Conservation (phyloP, 768 basidiomycete species). For the Russula sp. region DNA sequence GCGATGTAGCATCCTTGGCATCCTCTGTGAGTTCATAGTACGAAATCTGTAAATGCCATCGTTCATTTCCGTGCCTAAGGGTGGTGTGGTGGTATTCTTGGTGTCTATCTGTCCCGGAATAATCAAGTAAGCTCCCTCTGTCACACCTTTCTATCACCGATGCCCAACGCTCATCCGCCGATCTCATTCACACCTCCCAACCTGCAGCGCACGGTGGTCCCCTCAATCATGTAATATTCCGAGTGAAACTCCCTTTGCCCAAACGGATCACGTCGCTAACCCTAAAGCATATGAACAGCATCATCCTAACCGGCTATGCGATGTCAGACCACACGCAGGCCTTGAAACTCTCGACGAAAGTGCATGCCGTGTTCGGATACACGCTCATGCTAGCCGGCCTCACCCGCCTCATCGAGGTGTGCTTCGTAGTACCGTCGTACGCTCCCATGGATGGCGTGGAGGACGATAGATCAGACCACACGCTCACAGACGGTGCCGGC, state of each 20-base stretch:
- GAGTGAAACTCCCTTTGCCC: constrained; percentile 20
- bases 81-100: constrained; percentile 92
- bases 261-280: constrained; percentile 3
- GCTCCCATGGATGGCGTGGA: constrained; percentile 42
- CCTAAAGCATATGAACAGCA: constrained; percentile 41
- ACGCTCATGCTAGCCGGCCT: constrained; percentile 82
- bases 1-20: constrained; percentile 57
- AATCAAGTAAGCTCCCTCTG: constrained; percentile 53
- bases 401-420: constrained; percentile 78
- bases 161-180: neutral
- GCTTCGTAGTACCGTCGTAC: constrained; percentile 56
- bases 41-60: neutral
- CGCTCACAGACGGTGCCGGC: constrained; percentile 46
- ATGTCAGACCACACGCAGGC: constrained; percentile 90
- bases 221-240: constrained; percentile 64
- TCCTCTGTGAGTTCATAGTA: constrained; percentile 54
- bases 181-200: constrained; percentile 6
- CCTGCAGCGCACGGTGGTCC: constrained; percentile 70
- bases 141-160: constrained; percentile 14
- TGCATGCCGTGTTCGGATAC: constrained; percentile 81
- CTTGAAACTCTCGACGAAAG: constrained; percentile 80
- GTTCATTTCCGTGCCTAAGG: constrained; percentile 43
- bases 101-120: constrained; percentile 75
- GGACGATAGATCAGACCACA: constrained; percentile 64
- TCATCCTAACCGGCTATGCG: constrained; percentile 90